These are phyloP conservation scores for Dissophora ornata DNA, from an alignment of 192 early-diverging fungal species.

Conservation along the genomic window DNA sequence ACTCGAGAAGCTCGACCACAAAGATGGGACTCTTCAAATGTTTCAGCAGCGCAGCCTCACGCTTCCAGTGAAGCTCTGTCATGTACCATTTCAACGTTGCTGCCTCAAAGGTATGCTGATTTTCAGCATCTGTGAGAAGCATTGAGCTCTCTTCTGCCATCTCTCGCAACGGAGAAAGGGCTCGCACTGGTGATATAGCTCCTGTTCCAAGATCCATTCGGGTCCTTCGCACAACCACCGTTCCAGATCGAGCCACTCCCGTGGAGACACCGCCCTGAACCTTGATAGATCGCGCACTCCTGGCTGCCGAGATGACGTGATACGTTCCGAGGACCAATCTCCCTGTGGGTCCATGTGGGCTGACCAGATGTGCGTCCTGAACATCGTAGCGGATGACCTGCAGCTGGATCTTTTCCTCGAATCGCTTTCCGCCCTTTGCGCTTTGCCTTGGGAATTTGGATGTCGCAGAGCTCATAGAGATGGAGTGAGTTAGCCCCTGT, in stretches of 20 bases:
- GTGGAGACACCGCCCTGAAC: slow-evolving; percentile 8
- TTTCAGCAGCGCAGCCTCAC: slow-evolving; percentile 46
- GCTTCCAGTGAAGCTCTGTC: slow-evolving; percentile 53
- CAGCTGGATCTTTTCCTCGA: slow-evolving; percentile 50
- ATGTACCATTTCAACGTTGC: slow-evolving; percentile 51
- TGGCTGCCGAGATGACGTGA: slow-evolving; percentile 32
- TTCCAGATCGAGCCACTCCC: slow-evolving; percentile 34
- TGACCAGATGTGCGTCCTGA: slow-evolving; percentile 36
- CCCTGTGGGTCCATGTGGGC: slow-evolving; percentile 39
- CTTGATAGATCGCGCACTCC: slow-evolving; percentile 37
- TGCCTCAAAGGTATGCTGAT: slow-evolving; percentile 45
- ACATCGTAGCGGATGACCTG: slow-evolving; percentile 52
- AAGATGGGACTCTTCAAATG: slow-evolving; percentile 51
- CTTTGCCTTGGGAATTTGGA: slow-evolving; percentile 37
- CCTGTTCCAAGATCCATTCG: slow-evolving; percentile 5
- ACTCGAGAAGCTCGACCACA: slow-evolving; percentile 47
- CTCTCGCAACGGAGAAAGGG: neutral
- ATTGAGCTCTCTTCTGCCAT: slow-evolving; percentile 34
- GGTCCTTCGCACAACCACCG: slow-evolving; percentile 35
- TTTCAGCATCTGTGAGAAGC: slow-evolving; percentile 48
- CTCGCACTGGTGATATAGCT: neutral
- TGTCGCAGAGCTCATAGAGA: slow-evolving; percentile 46
- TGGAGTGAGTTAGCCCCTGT: slow-evolving; percentile 28
- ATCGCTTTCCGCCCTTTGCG: slow-evolving; percentile 31
- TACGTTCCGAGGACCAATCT: slow-evolving; percentile 43